Evolutionary conservation across 495 filamentous ascomycete species (phyloP), one percentile per base, ranked within the genome.

Genomic region (Podospora bellae-mahoneyi): DNA sequence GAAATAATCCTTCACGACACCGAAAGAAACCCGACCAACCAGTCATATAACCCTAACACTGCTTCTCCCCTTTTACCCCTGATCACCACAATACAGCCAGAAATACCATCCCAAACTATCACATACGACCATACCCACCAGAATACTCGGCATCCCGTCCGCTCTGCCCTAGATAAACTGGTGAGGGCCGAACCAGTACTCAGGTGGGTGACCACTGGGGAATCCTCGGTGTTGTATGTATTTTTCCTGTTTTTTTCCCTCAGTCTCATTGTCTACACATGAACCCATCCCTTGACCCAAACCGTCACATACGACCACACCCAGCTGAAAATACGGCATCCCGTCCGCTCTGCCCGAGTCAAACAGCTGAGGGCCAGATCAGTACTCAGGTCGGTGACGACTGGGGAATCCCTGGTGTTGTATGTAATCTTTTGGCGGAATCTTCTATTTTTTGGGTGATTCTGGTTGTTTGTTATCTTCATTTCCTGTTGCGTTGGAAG

Each of bases 111-210:
- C 1, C 7, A 13, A 18, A 0, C 15, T 2, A 48, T 48, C 13
- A 48, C 39, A 48, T 48, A 48, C 39, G 39, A 48, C 39, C 39
- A 48, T 48, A 48, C 39, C 39, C 39, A 48, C 39, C 39, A 48
- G 81, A 82, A 69, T 74, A 78, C 68, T 78, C 79, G 80, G 80
- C 75, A 79, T 80, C 79, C 81, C 80, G 81, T 84, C 80, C 79
- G 81, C 79, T 83, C 81, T 79, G 77, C 79, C 78, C 75, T 81
- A 78, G 78, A 78, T 71, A 79, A 80, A 73, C 75, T 62, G 20
- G 20, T 27, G 39, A 48, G 39, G 39, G 39, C 39, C 39, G 13
- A 10, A 48, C 13, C 39, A 48, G 39, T 48, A 48, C 39, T 48
- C 39, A 48, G 39, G 39, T 48, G 6, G 39, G 39, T 48, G 39